Conservation (phyloP, 257 asterid species). For the Lantana camara region DNA sequence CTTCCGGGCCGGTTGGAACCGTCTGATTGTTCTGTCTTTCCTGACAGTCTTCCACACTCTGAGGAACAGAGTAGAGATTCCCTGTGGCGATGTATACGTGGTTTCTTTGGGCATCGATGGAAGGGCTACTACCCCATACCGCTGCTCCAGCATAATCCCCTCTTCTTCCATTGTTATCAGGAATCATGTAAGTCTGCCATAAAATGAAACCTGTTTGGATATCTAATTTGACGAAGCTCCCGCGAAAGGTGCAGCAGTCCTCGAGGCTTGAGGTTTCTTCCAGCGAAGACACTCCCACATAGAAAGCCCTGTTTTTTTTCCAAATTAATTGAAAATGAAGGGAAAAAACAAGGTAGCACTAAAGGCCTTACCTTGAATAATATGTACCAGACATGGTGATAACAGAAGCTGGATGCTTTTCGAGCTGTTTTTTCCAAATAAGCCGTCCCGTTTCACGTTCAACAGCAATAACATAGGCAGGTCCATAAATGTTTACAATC, state of each 20-base stretch:
- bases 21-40: constrained; percentile 42
- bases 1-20: constrained; percentile 28
- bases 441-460: constrained; percentile 44
- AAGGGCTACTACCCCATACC: constrained; percentile 63
- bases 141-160: constrained; percentile 58
- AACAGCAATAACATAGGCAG: constrained; percentile 49
- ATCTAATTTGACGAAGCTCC: constrained; percentile 53
- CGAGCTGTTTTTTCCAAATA: constrained; percentile 52
- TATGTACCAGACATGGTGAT: constrained; percentile 71
- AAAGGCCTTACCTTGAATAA: constrained; percentile 32
- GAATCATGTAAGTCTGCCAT: constrained; percentile 52
- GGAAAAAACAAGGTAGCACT: background rate
- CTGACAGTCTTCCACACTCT: constrained; percentile 41
- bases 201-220: constrained; percentile 40
- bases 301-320: constrained; percentile 29
- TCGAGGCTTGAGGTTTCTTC: constrained; percentile 37
- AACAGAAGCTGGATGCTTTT: constrained; percentile 44
- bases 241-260: constrained; percentile 53
- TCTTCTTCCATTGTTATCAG: constrained; percentile 32
- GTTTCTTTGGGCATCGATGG: constrained; percentile 38
- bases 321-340: background rate
- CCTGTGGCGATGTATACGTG: constrained; percentile 56
- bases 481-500: constrained; percentile 45
- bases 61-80: constrained; percentile 54
- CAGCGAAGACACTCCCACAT: constrained; percentile 50